Percentiles rank a stretch among this genome's conserved stretches.
Evolutionary conservation across 2,329 filamentous ascomycete genomes (phyloP).

Genomic region (Thelonectria blattea): DNA sequence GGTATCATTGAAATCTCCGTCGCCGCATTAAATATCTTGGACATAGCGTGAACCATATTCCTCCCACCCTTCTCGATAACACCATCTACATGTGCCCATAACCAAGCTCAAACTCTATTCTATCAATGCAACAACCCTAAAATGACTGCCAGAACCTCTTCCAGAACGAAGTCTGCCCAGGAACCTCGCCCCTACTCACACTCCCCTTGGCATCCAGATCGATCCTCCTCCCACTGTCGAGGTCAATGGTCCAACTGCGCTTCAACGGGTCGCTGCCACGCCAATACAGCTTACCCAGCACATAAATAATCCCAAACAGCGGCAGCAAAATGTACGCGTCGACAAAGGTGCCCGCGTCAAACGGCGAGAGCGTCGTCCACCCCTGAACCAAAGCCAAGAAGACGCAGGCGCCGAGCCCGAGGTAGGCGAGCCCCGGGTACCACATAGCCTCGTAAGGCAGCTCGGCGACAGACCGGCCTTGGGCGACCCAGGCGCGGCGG

Average conservation of each 20-base stretch:
- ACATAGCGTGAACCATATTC: background rate
- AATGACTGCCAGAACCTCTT: conserved; percentile 50
- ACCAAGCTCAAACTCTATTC: background rate
- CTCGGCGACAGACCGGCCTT: conserved; percentile 60
- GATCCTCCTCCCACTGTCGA: conserved; percentile 60
- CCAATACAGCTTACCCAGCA: conserved; percentile 60
- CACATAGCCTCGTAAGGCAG: conserved; percentile 61
- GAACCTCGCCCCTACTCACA: conserved; percentile 41
- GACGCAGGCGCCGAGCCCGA: conserved; percentile 62
- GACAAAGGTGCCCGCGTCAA: conserved; percentile 64
- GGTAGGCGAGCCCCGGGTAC: conserved; percentile 66
- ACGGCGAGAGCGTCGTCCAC: conserved; percentile 65
- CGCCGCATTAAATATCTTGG: background rate
- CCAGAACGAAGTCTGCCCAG: conserved; percentile 48
- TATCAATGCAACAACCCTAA: conserved; percentile 32
- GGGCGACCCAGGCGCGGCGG: conserved; percentile 64
- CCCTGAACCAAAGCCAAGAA: conserved; percentile 67
- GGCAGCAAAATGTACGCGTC: conserved; percentile 68
- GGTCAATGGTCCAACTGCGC: conserved; percentile 59
- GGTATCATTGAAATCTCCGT: background rate
- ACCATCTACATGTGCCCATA: background rate
- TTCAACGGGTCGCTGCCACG: conserved; percentile 56
- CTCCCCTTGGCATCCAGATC: conserved; percentile 57
- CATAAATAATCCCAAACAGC: conserved; percentile 63
- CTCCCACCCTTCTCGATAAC: background rate